phyloP scores from a whole-genome alignment of 2,329 filamentous ascomycete species.

The Diplodia intermedia region DNA sequence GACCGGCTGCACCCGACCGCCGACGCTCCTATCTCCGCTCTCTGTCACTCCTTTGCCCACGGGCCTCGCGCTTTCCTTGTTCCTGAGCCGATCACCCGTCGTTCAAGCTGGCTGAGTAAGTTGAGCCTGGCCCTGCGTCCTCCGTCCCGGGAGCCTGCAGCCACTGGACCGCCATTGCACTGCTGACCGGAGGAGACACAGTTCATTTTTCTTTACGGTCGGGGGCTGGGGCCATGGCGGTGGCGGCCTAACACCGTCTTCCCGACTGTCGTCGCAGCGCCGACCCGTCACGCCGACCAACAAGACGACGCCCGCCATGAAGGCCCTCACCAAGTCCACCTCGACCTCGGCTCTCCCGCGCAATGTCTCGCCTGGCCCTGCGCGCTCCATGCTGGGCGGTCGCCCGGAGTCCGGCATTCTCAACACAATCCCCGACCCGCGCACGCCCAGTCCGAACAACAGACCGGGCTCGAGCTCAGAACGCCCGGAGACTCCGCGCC shows the following conservation, averaged over 20 bases:
- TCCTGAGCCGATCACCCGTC: conserved; percentile 29
- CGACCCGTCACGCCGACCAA: conserved; percentile 47
- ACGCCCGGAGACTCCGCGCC: conserved; percentile 50
- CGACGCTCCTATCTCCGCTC: conserved; percentile 30
- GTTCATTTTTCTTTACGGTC: conserved; percentile 44
- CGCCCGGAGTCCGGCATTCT: conserved; percentile 64
- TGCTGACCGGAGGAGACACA: conserved; percentile 31
- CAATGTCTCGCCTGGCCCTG: conserved; percentile 32
- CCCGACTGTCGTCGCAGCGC: conserved; percentile 40
- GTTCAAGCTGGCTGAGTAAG: conserved; percentile 41
- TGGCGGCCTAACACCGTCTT: conserved; percentile 42
- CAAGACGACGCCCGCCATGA: conserved; percentile 37
- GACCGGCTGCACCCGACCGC: conserved; percentile 21
- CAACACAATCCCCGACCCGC: conserved; percentile 69
- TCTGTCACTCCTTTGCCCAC: conserved; percentile 30
- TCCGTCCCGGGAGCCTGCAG: conserved; percentile 20
- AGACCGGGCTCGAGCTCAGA: conserved; percentile 43
- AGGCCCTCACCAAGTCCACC: conserved; percentile 48
- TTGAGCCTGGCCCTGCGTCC: conserved; percentile 32
- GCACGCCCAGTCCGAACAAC: conserved; percentile 48
- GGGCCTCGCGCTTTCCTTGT: conserved; percentile 29
- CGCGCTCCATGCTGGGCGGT: conserved; percentile 34
- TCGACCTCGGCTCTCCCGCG: conserved; percentile 47
- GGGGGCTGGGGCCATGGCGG: conserved; percentile 45
- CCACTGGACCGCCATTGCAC: conserved; percentile 31